Base-by-base conservation (phyloP, 192 early-diverging fungal genomes). In the Gaertneriomyces sp. region DNA sequence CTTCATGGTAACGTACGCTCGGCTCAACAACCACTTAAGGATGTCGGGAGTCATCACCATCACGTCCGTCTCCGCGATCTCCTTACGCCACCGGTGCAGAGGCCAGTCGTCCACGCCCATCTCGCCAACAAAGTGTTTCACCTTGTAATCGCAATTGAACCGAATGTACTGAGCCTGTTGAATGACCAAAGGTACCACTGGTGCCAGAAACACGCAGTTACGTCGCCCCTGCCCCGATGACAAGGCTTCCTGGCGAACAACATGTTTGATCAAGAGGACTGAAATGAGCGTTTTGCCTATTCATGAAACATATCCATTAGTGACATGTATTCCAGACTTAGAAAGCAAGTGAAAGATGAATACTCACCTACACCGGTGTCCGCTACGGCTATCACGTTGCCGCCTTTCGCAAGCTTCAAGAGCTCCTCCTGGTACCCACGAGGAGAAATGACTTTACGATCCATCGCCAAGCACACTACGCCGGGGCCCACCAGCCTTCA, bases 331-430 rank as follows among this genome's bases (percentile, higher is more conserved):
- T 58, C 17, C 6, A 33, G 40, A 20, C n/a, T n/a, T n/a, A 25
- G 6, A 20, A 12, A 1, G 3, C 12, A 9, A 25, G n/a, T 39
- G 3, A 20, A 7, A 45, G 45, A 19, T 19, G 19, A 45, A 16
- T 68, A 57, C 76, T 98, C 96, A 16, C 96, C 96, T 11, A 87
- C 85, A 4, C 96, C 96, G 0, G 96, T 98, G 69, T 94, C 91
- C 56, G 96, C 74, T 6, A 98, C 89, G 1, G 91, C 89, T 52
- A 98, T 90, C 39, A 91, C 80, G 76, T 98, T 98, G 4, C 77
- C 75, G 7, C 66, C 61, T 44, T 84, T 74, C 1, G 91, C 91
- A 58, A 77, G 76, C 42, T 76, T 68, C 49, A 84, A 86, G 42
- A 95, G 71, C 12, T 88, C 80, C 49, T 76, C 63, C 70, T 95